Base-by-base conservation (phyloP, 352 stramenopile genomes). In the Lagenidium sp. region DNA sequence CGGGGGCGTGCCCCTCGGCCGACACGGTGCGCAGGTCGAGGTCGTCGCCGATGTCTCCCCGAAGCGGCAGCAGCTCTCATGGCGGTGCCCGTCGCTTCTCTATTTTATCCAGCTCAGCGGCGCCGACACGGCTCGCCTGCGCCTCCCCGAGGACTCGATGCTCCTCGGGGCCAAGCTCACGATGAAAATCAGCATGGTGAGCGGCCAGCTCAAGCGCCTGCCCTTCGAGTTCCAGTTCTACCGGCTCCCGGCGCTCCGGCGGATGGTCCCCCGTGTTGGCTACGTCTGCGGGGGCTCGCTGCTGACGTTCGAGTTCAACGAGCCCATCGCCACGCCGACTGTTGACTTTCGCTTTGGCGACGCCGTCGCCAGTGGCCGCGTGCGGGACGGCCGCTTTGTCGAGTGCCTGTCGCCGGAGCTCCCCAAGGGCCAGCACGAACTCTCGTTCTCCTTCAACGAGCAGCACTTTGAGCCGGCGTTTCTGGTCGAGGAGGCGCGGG, bases 401-500 rank as follows among this genome's bases (percentile, higher is more conserved):
- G 75, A 87, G 28, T 87, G 75, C 20, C 70, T 79, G 4, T 82
- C 75, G 0, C 75, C 75, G 0, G 67, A 76, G 40, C 50, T 87
- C 11, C 34, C 56, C 11, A 45, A 57, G 15, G 75, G 75, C 0
- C 26, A 59, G 2, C 60, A 87, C 32, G 50, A 41, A 13, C 48
- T 87, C 21, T 60, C 62, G 1, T 50, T 87, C 16, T 85, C 68
- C 2, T 87, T 85, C 20, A 78, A 87, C 24, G 69, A 80, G 19
- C 75, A 87, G 37, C 64, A 81, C 31, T 87, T 69, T 28, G 65
- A 84, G n/a, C 37, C 53, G 19, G 45, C 42, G 8, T 8, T 32
- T 36, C 41, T 44, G 49, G 25, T 47, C 40, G 46, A 37, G 8
- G 24, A 30, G 3, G 29, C 39, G 6, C 23, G 25, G 19, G 24